phyloP scores from a whole-genome alignment of 495 filamentous ascomycete species.

The Podospora didyma region DNA sequence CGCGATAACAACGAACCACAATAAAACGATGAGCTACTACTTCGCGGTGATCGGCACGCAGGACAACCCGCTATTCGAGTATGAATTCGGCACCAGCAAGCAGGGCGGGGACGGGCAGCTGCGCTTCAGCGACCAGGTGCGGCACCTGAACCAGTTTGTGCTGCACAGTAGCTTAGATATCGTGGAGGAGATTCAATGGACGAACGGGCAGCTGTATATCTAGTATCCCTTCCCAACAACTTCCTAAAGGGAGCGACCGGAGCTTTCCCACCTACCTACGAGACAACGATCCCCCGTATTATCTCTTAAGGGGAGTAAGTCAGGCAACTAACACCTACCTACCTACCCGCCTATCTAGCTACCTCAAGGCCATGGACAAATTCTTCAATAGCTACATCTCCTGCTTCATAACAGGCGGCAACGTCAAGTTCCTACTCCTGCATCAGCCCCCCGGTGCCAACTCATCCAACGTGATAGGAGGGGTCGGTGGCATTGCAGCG shows the following conservation, averaged over 20 bases:
- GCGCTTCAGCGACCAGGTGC: constrained; percentile 78
- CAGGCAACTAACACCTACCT: not conserved
- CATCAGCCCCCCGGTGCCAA: constrained; percentile 57
- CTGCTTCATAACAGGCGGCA: constrained; percentile 81
- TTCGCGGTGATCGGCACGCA: constrained; percentile 91
- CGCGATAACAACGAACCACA: too few relatives aligned
- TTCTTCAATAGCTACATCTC: constrained; percentile 89
- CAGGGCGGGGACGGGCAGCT: constrained; percentile 87
- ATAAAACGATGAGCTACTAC: constrained; percentile 94
- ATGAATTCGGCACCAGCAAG: constrained; percentile 94
- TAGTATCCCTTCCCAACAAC: too few relatives aligned
- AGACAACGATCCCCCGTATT: too few relatives aligned
- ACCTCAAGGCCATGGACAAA: constrained; percentile 90
- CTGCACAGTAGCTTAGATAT: constrained; percentile 89
- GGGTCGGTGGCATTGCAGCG: not conserved
- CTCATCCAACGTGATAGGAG: constrained; percentile 4
- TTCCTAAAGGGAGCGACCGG: too few relatives aligned
- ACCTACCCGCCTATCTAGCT: constrained; percentile 48
- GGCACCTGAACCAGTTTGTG: constrained; percentile 96
- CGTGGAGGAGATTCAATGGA: constrained; percentile 94
- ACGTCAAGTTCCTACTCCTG: constrained; percentile 84
- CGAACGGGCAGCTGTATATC: constrained; percentile 68
- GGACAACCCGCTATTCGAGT: constrained; percentile 91
- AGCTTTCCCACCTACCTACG: too few relatives aligned
- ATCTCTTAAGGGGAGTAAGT: too few relatives aligned